phyloP scores from a whole-genome alignment of 2,329 filamentous ascomycete genomes.

The Colletotrichum sp. region DNA sequence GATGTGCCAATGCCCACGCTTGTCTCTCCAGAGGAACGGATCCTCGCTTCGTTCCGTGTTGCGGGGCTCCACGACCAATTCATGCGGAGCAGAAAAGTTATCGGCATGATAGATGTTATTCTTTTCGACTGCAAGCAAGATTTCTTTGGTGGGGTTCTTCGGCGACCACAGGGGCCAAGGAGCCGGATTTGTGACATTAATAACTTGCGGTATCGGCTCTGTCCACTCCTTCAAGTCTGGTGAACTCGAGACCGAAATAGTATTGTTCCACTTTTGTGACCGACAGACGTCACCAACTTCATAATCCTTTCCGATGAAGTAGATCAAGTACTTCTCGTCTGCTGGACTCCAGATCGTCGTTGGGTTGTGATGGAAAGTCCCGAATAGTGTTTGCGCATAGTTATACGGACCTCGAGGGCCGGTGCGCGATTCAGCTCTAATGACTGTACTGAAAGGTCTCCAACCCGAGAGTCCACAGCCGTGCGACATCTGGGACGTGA shows the following conservation, averaged over 20 bases:
- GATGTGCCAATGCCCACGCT: constrained; percentile 35
- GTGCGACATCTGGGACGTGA: constrained; percentile 48
- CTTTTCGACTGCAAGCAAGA: constrained; percentile 38
- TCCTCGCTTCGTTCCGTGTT: constrained; percentile 28
- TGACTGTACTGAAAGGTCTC: constrained; percentile 48
- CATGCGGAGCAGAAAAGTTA: constrained; percentile 30
- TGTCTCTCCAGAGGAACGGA: constrained; percentile 37
- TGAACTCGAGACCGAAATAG: constrained; percentile 29
- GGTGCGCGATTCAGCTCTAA: constrained; percentile 46
- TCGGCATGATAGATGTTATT: constrained; percentile 37
- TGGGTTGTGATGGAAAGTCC: constrained; percentile 51
- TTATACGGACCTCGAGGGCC: constrained; percentile 49
- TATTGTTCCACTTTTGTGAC: constrained; percentile 20
- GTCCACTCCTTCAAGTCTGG: neutral
- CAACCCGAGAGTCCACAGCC: constrained; percentile 52
- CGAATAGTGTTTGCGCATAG: constrained; percentile 42
- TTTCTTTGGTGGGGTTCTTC: constrained; percentile 28
- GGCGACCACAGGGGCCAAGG: constrained; percentile 39
- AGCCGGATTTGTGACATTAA: constrained; percentile 45
- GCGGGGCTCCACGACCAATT: constrained; percentile 27
- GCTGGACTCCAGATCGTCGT: constrained; percentile 47
- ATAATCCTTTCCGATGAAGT: constrained; percentile 45
- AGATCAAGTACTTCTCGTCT: constrained; percentile 48
- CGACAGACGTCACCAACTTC: constrained; percentile 7
- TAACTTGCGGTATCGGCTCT: neutral